Evolutionary conservation across 768 basidiomycete species (phyloP).

Genomic region (Rhodotorula diobovata): DNA sequence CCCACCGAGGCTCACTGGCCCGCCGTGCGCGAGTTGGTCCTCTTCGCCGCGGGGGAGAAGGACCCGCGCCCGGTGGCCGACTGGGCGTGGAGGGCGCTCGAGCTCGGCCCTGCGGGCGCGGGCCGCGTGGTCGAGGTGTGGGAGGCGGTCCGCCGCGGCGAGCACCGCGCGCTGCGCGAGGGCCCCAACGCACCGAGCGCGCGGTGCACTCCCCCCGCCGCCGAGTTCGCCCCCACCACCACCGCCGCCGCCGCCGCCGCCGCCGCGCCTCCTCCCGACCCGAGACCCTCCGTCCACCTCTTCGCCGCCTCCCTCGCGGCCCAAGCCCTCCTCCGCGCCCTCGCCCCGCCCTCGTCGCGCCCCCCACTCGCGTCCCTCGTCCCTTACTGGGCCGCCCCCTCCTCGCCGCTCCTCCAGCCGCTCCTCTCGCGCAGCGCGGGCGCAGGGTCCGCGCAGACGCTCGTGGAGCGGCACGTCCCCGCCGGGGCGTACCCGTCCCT

Average conservation of each 20-base stretch:
- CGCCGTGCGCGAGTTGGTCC: conserved; percentile 13
- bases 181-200: neutral
- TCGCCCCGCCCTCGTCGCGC: neutral
- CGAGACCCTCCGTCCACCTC: neutral
- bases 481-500: neutral
- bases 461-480: neutral
- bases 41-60: conserved; percentile 14
- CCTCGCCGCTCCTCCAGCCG: neutral
- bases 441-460: too few relatives aligned
- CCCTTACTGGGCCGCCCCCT: neutral
- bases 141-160: conserved; percentile 10
- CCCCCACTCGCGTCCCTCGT: conserved; percentile 7
- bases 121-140: conserved; percentile 30
- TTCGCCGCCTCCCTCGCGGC: conserved; percentile 20
- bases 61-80: conserved; percentile 6
- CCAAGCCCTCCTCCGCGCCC: neutral
- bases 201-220: neutral
- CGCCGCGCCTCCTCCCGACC: neutral
- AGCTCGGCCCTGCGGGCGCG: conserved; percentile 2
- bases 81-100: conserved; percentile 22
- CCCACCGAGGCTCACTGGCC: neutral
- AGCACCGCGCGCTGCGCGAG: conserved; percentile 8
- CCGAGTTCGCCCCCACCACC: neutral
- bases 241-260: neutral
- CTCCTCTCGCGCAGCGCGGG: neutral